phyloP scores from a whole-genome alignment of 1,139 yeast genomes.

The Taiozyma sp. region DNA sequence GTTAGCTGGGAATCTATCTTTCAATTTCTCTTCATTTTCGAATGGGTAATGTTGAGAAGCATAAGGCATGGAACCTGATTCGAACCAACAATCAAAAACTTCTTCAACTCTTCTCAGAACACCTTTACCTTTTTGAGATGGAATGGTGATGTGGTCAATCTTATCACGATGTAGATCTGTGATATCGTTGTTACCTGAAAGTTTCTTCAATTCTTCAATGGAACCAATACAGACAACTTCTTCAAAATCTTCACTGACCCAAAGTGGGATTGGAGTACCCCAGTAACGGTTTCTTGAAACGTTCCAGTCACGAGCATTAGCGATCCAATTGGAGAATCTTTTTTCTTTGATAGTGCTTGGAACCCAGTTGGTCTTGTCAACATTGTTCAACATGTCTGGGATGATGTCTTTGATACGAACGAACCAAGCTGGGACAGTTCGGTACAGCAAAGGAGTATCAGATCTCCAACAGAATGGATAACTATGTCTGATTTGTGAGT shows the following conservation, averaged over 20 bases:
- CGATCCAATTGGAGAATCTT: conserved; percentile 95
- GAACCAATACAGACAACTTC: conserved; percentile 94
- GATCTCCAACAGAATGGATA: conserved; percentile 99
- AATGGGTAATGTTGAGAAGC: conserved; percentile 97
- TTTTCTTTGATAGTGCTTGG: conserved; percentile 87
- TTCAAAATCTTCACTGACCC: conserved; percentile 92
- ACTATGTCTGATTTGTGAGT: conserved; percentile 85
- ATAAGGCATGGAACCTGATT: conserved; percentile 98
- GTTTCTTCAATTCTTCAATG: conserved; percentile 73
- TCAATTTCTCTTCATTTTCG: conserved; percentile 68
- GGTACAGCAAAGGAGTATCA: conserved; percentile 92
- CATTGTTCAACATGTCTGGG: conserved; percentile 85
- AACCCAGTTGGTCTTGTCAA: conserved; percentile 90
- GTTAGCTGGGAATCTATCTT: conserved; percentile 85
- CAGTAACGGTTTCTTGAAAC: conserved; percentile 97
- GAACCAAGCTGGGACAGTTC: conserved; percentile 99
- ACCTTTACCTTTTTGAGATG: conserved; percentile 90
- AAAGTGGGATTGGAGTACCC: conserved; percentile 99
- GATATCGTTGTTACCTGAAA: conserved; percentile 76
- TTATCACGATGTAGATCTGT: conserved; percentile 91
- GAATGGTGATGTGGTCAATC: conserved; percentile 88
- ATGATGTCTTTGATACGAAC: conserved; percentile 82
- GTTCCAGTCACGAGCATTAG: conserved; percentile 99
- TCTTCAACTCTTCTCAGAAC: conserved; percentile 85
- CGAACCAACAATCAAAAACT: conserved; percentile 99